phyloP scores from a whole-genome alignment of 2,329 filamentous ascomycete species.

The Penicillium sp. region DNA sequence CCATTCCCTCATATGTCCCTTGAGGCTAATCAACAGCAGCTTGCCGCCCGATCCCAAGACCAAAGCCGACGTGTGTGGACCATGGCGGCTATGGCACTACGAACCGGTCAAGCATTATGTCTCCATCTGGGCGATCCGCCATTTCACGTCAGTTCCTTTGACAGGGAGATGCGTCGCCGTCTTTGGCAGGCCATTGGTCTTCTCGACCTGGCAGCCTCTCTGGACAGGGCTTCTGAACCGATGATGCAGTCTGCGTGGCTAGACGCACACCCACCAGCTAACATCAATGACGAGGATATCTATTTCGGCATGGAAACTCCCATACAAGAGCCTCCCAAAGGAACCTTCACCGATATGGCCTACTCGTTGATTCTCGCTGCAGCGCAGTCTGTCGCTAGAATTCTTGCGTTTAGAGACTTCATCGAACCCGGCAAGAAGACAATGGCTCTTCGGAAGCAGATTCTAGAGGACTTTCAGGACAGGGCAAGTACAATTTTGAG shows the following conservation, averaged over 20 bases:
- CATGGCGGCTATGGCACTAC: conserved; percentile 31
- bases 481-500: conserved; percentile 18
- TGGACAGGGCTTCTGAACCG: conserved; percentile 32
- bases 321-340: conserved; percentile 13
- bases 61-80: conserved; percentile 34
- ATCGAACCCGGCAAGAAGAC: conserved; percentile 21
- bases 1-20: neutral
- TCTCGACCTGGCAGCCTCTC: conserved; percentile 28
- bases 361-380: conserved; percentile 23
- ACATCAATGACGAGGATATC: conserved; percentile 31
- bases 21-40: conserved; percentile 10
- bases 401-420: conserved; percentile 25
- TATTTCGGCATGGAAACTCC: conserved; percentile 22
- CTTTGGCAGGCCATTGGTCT: conserved; percentile 30
- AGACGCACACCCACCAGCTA: conserved; percentile 23
- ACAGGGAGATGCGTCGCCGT: conserved; percentile 30
- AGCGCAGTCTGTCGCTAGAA: conserved; percentile 21
- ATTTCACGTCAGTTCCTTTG: conserved; percentile 28
- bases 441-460: conserved; percentile 24
- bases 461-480: conserved; percentile 25
- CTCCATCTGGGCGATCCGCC: conserved; percentile 28
- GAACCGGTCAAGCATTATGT: conserved; percentile 30
- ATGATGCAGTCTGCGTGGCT: conserved; percentile 33
- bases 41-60: conserved; percentile 29
- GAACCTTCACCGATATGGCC: conserved; percentile 29